Percentiles rank a stretch among this genome's conserved stretches.
Conservation (phyloP, 148 eudicot species). For the Rhododendron williamsianum region DNA sequence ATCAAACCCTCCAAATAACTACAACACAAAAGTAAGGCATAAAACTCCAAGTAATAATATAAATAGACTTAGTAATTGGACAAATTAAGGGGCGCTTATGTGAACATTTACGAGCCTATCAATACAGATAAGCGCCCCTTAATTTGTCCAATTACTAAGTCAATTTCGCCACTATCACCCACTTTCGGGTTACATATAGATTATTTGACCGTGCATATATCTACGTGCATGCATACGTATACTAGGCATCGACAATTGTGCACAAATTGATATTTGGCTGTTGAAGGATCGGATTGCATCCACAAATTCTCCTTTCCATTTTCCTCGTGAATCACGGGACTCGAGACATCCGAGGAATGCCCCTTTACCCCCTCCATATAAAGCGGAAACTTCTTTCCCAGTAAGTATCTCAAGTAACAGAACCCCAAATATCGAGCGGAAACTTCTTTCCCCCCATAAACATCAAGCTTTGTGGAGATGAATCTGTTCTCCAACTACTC, state of each 20-base stretch:
- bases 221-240: neutral
- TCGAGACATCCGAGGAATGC: constrained; percentile 30
- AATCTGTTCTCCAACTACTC: constrained; percentile 66
- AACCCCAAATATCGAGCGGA: constrained; percentile 46
- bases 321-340: constrained; percentile 29
- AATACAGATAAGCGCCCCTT: too few relatives aligned
- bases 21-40: too few relatives aligned
- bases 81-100: too few relatives aligned
- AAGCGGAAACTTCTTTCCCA: constrained; percentile 41
- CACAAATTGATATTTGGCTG: neutral
- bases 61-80: too few relatives aligned
- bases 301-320: constrained; percentile 35
- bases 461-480: constrained; percentile 76
- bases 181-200: too few relatives aligned
- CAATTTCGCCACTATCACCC: too few relatives aligned
- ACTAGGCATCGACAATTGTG: neutral
- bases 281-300: neutral
- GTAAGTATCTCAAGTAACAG: constrained; percentile 70
- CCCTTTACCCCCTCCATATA: constrained; percentile 30
- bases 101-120: too few relatives aligned
- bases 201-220: neutral
- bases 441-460: constrained; percentile 25
- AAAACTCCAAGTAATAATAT: too few relatives aligned
- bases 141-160: too few relatives aligned
- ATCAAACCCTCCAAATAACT: too few relatives aligned